A percentile compares a stretch with the other conserved stretches of the same genome.
These are phyloP conservation scores for Cicer bijugum DNA, from an alignment of 306 rosid genomes.

Conservation along the genomic window DNA sequence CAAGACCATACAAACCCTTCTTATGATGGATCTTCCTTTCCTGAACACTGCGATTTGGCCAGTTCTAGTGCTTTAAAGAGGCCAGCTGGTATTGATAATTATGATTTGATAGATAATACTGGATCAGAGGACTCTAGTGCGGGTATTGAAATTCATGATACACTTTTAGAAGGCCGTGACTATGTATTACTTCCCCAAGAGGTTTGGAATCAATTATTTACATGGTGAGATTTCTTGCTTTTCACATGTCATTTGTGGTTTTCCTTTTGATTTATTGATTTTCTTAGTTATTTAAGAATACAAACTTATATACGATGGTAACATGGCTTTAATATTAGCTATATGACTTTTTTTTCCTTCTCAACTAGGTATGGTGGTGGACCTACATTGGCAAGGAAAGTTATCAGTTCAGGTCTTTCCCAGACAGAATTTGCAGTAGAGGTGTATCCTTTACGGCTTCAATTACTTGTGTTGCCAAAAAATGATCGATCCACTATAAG, in stretches of 20 bases:
- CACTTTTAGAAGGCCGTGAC: conserved; percentile 93
- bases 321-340: conserved; percentile 24
- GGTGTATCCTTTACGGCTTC: conserved; percentile 96
- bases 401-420: conserved; percentile 85
- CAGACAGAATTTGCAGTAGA: conserved; percentile 89
- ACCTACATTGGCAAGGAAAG: conserved; percentile 82
- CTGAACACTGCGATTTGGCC: conserved; percentile 68
- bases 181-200: conserved; percentile 90
- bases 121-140: conserved; percentile 61
- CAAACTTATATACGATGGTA: conserved; percentile 17
- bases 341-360: conserved; percentile 7
- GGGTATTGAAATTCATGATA: conserved; percentile 73
- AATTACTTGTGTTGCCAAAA: conserved; percentile 77
- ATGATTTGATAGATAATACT: conserved; percentile 75
- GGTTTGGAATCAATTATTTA: conserved; percentile 83
- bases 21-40: conserved; percentile 67
- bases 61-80: conserved; percentile 67
- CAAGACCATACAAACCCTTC: conserved; percentile 77
- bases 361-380: conserved; percentile 93
- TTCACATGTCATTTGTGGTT: conserved; percentile 28
- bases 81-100: conserved; percentile 86
- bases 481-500: conserved; percentile 71
- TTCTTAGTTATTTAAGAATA: conserved; percentile 28
- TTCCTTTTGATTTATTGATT: conserved; percentile 32
- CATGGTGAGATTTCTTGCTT: conserved; percentile 59